Percentiles rank a stretch among this genome's conserved stretches.
phyloP scores from a whole-genome alignment of 192 early-diverging fungal genomes.

The Helicostylum pulchrum region DNA sequence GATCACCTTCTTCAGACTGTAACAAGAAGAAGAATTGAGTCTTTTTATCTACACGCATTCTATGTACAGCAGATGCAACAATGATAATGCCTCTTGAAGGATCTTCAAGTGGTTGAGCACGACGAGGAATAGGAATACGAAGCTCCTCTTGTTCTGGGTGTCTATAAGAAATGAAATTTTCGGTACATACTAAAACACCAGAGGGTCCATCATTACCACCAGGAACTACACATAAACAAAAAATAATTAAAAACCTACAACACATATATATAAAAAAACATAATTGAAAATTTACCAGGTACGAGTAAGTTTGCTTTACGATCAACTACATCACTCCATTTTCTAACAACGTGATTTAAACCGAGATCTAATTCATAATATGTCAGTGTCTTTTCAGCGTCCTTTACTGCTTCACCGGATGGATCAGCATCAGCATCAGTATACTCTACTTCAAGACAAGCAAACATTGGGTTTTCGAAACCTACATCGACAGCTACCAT shows the following conservation, averaged over 20 bases:
- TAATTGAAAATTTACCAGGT: slow-evolving; percentile 42
- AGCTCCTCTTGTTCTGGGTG: slow-evolving; percentile 66
- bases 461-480: slow-evolving; percentile 98
- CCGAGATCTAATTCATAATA: slow-evolving; percentile 98
- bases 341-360: slow-evolving; percentile 96
- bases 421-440: slow-evolving; percentile 77
- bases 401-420: slow-evolving; percentile 63
- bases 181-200: slow-evolving; percentile 95
- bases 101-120: slow-evolving; percentile 66
- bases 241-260: neutral
- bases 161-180: slow-evolving; percentile 82
- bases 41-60: slow-evolving; percentile 69
- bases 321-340: slow-evolving; percentile 87
- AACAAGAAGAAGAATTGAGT: slow-evolving; percentile 84
- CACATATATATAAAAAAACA: neutral
- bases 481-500: slow-evolving; percentile 94
- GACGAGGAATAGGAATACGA: slow-evolving; percentile 78
- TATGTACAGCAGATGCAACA: slow-evolving; percentile 82
- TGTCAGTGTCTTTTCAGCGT: slow-evolving; percentile 78
- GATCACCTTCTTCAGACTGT: slow-evolving; percentile 91
- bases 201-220: slow-evolving; percentile 93
- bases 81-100: slow-evolving; percentile 70
- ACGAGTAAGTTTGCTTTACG: slow-evolving; percentile 76
- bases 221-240: slow-evolving; percentile 46
- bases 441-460: slow-evolving; percentile 85